A percentile compares a stretch with the other conserved stretches of the same genome.
phyloP scores from a whole-genome alignment of 2,329 filamentous ascomycete genomes.

The Alternaria triticimaculans region DNA sequence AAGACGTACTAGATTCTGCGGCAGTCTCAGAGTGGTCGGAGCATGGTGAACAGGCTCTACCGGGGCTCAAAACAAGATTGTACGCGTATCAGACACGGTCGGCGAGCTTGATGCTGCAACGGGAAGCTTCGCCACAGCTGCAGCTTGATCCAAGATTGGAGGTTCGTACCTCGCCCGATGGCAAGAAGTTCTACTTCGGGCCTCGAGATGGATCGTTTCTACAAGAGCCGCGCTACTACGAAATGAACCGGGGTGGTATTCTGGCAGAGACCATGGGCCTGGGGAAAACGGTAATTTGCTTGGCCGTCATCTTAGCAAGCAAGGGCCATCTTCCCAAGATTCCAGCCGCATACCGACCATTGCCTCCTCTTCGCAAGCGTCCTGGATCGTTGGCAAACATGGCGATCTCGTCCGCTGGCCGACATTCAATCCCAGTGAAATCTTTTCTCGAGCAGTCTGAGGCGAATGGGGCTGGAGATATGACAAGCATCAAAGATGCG shows the following conservation, averaged over 20 bases:
- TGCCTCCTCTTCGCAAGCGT: constrained; percentile 51
- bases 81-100: constrained; percentile 83
- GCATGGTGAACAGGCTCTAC: constrained; percentile 45
- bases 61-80: constrained; percentile 68
- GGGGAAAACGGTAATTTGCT: constrained; percentile 88
- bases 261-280: constrained; percentile 78
- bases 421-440: constrained; percentile 74
- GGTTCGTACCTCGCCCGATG: constrained; percentile 65
- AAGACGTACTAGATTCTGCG: constrained; percentile 58
- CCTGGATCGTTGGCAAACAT: constrained; percentile 75
- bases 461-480: constrained; percentile 43
- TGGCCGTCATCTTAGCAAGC: constrained; percentile 75
- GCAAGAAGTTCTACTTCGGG: constrained; percentile 73
- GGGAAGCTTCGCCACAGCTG: constrained; percentile 70
- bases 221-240: constrained; percentile 73
- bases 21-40: constrained; percentile 41
- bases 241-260: constrained; percentile 76
- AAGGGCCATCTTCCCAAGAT: constrained; percentile 70
- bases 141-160: constrained; percentile 77
- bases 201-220: constrained; percentile 67
- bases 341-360: constrained; percentile 65
- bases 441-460: constrained; percentile 64
- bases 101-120: constrained; percentile 82
- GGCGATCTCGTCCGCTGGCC: constrained; percentile 73
- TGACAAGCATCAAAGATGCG: constrained; percentile 27